Percentiles rank a stretch among this genome's conserved stretches.
Evolutionary conservation across 169 alveolate genomes (phyloP).

Genomic region (Miamiensis avidus): DNA sequence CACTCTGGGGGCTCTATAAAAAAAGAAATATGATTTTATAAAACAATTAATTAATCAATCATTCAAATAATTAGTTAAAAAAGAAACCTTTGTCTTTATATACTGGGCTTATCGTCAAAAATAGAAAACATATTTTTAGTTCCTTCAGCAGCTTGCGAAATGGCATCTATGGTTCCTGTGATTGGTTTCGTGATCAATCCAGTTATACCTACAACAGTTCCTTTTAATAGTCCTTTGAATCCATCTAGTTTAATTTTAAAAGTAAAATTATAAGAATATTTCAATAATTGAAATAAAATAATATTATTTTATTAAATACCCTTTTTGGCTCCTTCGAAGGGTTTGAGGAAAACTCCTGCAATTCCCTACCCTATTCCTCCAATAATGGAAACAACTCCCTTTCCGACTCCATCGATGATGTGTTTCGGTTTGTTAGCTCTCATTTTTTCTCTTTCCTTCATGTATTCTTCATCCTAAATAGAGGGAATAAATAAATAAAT

Average conservation of each 20-base stretch:
- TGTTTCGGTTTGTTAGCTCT: constrained; percentile 80
- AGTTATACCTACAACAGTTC: constrained; percentile 80
- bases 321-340: constrained; percentile 79
- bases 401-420: constrained; percentile 84
- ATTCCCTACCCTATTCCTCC: constrained; percentile 81
- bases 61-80: too few relatives aligned
- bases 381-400: constrained; percentile 71
- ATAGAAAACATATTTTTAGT: constrained; percentile 76
- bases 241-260: constrained; percentile 17
- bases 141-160: constrained; percentile 87
- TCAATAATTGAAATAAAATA: not conserved
- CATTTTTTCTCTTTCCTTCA: constrained; percentile 71
- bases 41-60: too few relatives aligned
- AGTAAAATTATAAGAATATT: too few relatives aligned
- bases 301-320: constrained; percentile 2
- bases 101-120: constrained; percentile 56
- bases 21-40: too few relatives aligned
- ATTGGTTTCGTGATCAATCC: constrained; percentile 86
- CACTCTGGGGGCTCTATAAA: not conserved
- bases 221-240: constrained; percentile 78
- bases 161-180: constrained; percentile 83
- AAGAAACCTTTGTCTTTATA: constrained; percentile 56
- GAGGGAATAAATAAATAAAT: too few relatives aligned
- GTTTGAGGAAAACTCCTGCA: constrained; percentile 79
- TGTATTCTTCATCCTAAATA: constrained; percentile 78